Percentiles rank a stretch among this genome's conserved stretches.
Conservation (phyloP, 345 rosid species). For the Rhodamnia rubescens region DNA sequence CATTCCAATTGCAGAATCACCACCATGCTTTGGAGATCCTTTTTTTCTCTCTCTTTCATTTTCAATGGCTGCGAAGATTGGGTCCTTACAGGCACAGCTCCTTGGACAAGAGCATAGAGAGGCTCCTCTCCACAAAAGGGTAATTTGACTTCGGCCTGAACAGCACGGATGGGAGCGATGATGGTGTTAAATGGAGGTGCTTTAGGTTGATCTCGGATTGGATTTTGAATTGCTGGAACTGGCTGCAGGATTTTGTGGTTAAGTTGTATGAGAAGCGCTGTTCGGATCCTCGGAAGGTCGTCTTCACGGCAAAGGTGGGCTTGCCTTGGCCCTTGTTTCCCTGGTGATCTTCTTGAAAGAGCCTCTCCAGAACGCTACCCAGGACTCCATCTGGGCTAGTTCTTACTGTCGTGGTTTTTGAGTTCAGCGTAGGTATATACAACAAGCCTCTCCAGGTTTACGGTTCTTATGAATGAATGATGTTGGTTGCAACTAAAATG, state of each 20-base stretch:
- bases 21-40: background rate
- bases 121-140: constrained; percentile 34
- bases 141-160: constrained; percentile 35
- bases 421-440: constrained; percentile 44
- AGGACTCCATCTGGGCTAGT: constrained; percentile 69
- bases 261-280: constrained; percentile 43
- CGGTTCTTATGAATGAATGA: background rate
- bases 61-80: constrained; percentile 10
- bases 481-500: no score
- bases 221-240: constrained; percentile 20
- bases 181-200: constrained; percentile 23
- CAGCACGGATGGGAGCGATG: constrained; percentile 14
- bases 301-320: constrained; percentile 68
- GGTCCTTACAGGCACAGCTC: constrained; percentile 26
- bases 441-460: no score
- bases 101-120: constrained; percentile 41
- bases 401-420: constrained; percentile 73
- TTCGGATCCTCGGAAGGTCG: constrained; percentile 39
- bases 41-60: background rate
- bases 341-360: constrained; percentile 49
- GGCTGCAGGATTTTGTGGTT: constrained; percentile 1
- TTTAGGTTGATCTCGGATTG: constrained; percentile 30
- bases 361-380: constrained; percentile 24
- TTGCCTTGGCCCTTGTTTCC: constrained; percentile 41
- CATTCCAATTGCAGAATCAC: background rate